A percentile compares a stretch with the other conserved stretches of the same genome.
Conservation (phyloP, 1,284 basidiomycete genomes). For the Sanguinoderma infundibulare region DNA sequence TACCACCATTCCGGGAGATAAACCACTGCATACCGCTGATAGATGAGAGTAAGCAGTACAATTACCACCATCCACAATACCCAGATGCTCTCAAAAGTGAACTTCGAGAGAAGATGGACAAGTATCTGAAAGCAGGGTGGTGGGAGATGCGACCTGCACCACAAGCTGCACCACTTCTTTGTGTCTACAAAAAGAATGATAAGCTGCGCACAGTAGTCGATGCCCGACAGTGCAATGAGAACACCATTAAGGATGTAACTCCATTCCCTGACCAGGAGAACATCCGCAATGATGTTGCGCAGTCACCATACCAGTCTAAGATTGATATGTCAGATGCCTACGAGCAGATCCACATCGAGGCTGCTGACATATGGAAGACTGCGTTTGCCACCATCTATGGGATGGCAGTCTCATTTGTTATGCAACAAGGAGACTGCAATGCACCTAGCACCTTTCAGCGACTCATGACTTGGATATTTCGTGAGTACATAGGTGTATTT, state of each 20-base stretch:
- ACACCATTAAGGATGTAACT: slow-evolving; percentile 35
- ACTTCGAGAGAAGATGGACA: slow-evolving; percentile 29
- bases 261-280: slow-evolving; percentile 39
- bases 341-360: slow-evolving; percentile 30
- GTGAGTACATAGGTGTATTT: slow-evolving; percentile 32
- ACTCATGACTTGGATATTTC: slow-evolving; percentile 39
- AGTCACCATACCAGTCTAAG: slow-evolving; percentile 29
- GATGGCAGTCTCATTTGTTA: slow-evolving; percentile 30
- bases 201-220: slow-evolving; percentile 32
- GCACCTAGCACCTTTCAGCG: slow-evolving; percentile 38
- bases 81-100: not conserved
- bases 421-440: slow-evolving; percentile 42
- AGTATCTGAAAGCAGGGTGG: slow-evolving; percentile 29
- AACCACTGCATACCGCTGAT: not conserved
- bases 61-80: not conserved
- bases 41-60: not conserved
- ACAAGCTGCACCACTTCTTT: slow-evolving; percentile 29
- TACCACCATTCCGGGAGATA: slow-evolving; percentile 2
- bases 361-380: slow-evolving; percentile 27
- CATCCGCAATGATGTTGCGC: slow-evolving; percentile 33
- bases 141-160: slow-evolving; percentile 21
- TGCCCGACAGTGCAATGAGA: slow-evolving; percentile 29
- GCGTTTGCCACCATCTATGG: slow-evolving; percentile 32
- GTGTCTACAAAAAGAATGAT: slow-evolving; percentile 28
- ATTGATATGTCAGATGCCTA: slow-evolving; percentile 37